phyloP scores from a whole-genome alignment of 2,329 filamentous ascomycete species.

The Colletotrichum sp. region DNA sequence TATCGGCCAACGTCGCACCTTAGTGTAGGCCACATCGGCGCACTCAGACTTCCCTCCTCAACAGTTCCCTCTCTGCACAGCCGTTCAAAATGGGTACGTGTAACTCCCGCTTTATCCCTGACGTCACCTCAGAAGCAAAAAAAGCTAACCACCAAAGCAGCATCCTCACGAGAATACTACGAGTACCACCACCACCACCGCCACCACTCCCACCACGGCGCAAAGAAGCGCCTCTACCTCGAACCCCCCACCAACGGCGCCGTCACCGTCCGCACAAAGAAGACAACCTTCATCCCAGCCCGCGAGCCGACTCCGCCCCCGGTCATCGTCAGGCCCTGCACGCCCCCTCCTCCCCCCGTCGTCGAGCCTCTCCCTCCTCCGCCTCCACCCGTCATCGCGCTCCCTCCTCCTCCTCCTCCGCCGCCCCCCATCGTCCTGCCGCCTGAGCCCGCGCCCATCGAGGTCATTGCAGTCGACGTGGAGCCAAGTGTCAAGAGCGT shows the following conservation, averaged over 20 bases:
- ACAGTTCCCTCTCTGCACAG: not conserved
- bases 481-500: constrained; percentile 26
- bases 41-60: not conserved
- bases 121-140: not conserved
- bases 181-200: constrained; percentile 22
- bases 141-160: not conserved
- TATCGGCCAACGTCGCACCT: not conserved
- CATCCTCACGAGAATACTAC: constrained; percentile 19
- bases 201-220: constrained; percentile 31
- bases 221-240: constrained; percentile 49
- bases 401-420: constrained; percentile 18
- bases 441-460: constrained; percentile 26
- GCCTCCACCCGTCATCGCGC: not conserved
- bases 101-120: not conserved
- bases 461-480: constrained; percentile 31
- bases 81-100: constrained; percentile 20
- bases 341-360: constrained; percentile 22
- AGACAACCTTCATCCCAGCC: constrained; percentile 45
- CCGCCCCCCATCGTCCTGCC: constrained; percentile 24
- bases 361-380: constrained; percentile 25
- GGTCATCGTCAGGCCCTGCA: constrained; percentile 18
- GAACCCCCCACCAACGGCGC: constrained; percentile 43
- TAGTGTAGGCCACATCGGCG: constrained; percentile 12
- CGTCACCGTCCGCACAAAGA: constrained; percentile 36
- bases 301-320: constrained; percentile 35